A percentile compares a stretch with the other conserved stretches of the same genome.
Evolutionary conservation across 495 filamentous ascomycete genomes (phyloP).

Genomic region (Sordaria brevicollis): DNA sequence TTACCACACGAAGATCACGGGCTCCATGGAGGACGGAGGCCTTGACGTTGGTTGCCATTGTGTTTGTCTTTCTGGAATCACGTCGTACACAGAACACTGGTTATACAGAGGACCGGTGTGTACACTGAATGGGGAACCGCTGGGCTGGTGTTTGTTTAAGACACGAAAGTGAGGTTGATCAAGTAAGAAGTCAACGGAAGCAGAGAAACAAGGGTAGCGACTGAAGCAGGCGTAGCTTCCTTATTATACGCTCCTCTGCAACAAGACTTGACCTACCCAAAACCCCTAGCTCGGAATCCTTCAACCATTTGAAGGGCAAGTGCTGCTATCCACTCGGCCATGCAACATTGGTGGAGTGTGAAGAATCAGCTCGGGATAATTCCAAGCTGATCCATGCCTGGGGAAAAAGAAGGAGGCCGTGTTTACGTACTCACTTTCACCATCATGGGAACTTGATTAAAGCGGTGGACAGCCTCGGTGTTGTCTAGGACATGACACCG

Average conservation of each 20-base stretch:
- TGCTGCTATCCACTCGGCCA: not conserved
- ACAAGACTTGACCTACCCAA: not conserved
- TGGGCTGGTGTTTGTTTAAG: not conserved
- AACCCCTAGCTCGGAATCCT: not conserved
- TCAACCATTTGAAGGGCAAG: too few species aligned
- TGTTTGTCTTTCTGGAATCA: not conserved
- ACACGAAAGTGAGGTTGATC: not conserved
- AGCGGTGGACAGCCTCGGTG: too few species aligned
- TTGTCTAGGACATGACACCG: not conserved
- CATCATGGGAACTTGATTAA: too few species aligned
- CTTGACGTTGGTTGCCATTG: slow-evolving; percentile 26
- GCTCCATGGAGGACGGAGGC: slow-evolving; percentile 63
- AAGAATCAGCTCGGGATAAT: not conserved
- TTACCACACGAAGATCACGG: slow-evolving; percentile 56
- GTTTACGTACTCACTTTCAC: not conserved
- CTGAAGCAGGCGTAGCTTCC: not conserved
- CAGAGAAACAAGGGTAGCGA: not conserved
- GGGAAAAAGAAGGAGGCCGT: not conserved
- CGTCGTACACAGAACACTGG: not conserved
- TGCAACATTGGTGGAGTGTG: not conserved
- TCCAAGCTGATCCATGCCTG: not conserved
- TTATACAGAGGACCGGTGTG: not conserved
- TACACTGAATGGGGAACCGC: not conserved
- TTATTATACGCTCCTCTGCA: not conserved
- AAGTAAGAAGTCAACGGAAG: not conserved